These are phyloP conservation scores for Tilletiaria anomala DNA, from an alignment of 1,284 basidiomycete species.

Conservation along the genomic window DNA sequence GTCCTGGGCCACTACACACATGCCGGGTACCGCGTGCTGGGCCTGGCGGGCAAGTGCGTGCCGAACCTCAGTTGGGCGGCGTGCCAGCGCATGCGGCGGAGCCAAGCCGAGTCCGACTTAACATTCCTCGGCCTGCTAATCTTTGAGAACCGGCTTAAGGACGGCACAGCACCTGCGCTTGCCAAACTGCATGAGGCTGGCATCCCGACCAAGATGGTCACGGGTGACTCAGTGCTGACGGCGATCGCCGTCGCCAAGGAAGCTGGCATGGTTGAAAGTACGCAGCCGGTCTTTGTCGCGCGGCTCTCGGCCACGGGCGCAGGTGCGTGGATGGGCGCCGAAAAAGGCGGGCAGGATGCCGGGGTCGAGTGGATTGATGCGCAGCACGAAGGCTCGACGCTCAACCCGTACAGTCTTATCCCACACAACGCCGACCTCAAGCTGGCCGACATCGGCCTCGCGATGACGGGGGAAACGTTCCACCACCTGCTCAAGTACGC, in stretches of 20 bases:
- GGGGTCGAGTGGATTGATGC: slow-evolving; percentile 17
- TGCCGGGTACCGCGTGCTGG: slow-evolving; percentile 13
- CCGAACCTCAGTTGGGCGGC: slow-evolving; percentile 6
- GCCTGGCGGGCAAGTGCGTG: slow-evolving; percentile 11
- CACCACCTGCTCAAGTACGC: slow-evolving; percentile 6
- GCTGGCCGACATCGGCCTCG: slow-evolving; percentile 12
- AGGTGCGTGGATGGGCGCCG: neutral
- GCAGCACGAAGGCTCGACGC: slow-evolving; percentile 4
- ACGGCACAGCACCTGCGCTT: slow-evolving; percentile 6
- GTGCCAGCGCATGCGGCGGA: slow-evolving; percentile 4
- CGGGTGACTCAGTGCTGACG: slow-evolving; percentile 18
- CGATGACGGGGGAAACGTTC: slow-evolving; percentile 16
- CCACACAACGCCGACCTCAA: slow-evolving; percentile 2
- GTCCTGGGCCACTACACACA: slow-evolving; percentile 10
- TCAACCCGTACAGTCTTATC: slow-evolving; percentile 16
- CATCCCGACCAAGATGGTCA: slow-evolving; percentile 19
- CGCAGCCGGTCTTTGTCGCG: slow-evolving; percentile 9
- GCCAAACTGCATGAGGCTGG: slow-evolving; percentile 11
- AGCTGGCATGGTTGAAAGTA: slow-evolving; percentile 8
- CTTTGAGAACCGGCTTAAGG: slow-evolving; percentile 18
- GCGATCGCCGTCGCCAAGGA: slow-evolving; percentile 17
- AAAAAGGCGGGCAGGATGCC: neutral
- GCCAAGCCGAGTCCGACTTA: slow-evolving; percentile 7
- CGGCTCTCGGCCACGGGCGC: slow-evolving; percentile 1
- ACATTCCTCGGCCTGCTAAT: slow-evolving; percentile 14